Evolutionary conservation across 73 alveolate genomes (phyloP).

Genomic region (Blepharisma japonicum): DNA sequence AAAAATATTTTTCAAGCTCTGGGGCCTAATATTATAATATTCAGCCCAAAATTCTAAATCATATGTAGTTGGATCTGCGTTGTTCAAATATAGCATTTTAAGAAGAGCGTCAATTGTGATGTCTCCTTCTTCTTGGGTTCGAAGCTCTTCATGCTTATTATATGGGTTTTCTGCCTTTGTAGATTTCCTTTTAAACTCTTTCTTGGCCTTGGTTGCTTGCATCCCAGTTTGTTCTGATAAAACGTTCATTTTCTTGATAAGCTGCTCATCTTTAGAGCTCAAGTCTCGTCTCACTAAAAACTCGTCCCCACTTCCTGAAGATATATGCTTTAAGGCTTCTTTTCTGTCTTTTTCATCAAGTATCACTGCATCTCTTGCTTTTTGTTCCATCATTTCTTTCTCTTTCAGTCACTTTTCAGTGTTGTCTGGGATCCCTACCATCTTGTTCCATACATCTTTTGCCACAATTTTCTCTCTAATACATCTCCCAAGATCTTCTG

Average conservation of each 20-base stretch:
- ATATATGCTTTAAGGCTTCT: neutral
- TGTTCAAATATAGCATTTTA: neutral
- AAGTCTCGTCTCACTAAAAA: neutral
- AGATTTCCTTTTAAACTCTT: neutral
- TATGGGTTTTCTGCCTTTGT: neutral
- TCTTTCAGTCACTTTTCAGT: slow-evolving; percentile 6
- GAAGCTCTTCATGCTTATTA: neutral
- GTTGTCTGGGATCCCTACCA: neutral
- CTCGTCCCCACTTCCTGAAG: neutral
- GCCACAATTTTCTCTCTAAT: neutral
- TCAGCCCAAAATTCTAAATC: slow-evolving; percentile 26
- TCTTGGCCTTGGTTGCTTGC: neutral
- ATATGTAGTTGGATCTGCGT: neutral
- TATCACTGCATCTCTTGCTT: slow-evolving; percentile 17
- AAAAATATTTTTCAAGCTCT: slow-evolving; percentile 14
- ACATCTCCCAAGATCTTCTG: neutral
- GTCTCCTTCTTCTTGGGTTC: neutral
- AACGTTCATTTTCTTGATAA: neutral
- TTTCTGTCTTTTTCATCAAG: slow-evolving; percentile 16
- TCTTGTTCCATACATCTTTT: neutral
- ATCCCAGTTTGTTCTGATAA: neutral
- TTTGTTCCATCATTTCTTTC: slow-evolving; percentile 21
- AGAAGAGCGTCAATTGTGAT: neutral
- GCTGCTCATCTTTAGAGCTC: slow-evolving; percentile 1
- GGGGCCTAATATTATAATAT: neutral